Evolutionary conservation across 192 early-diverging fungal species (phyloP), one percentile per base, ranked within the genome.

Genomic region (Linnemannia schmuckeri): DNA sequence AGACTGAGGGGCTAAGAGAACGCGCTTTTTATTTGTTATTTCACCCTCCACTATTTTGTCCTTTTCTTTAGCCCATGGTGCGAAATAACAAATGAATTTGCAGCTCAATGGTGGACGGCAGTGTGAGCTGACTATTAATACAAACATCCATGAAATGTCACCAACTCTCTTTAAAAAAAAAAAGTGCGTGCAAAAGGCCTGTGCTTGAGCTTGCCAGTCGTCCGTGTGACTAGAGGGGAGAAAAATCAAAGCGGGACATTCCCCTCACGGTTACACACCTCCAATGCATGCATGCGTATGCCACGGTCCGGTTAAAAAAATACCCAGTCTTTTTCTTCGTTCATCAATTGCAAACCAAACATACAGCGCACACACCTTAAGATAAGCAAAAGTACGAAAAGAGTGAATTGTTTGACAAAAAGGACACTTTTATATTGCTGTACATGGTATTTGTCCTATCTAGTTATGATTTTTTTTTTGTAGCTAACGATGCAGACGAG

Each of bases 381-480:
- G 61, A 66, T 13, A 66, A 66, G 12, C 8, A 15, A 20, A n/a
- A 30, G 22, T 30, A 66, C 7, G 5, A 12, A 44, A 12, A 52
- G 49, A 52, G 49, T 18, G 13, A 38, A 7, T 42, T 72, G 41
- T 72, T 38, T 38, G 10, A 37, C 3, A 42, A 22, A 41, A n/a
- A 20, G 70, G 70, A 42, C 35, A n/a, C 7, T 72, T 40, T 72
- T 41, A 41, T 41, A 41, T 42, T 42, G 70, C 70, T 41, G 35
- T 42, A 42, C 70, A 38, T 72, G 38, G 22, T 72, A 72, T 41
- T 42, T n/a, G 41, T 72, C 40, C 70, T 42, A 72, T 72, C n/a
- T 72, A 38, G 22, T 52, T 52, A n/a, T 52, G 15, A 7, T 24
- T 42, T 18, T 42, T 38, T n/a, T 41, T 40, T 30, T 7, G 27